phyloP scores from a whole-genome alignment of 306 rosid genomes.

The Cucumis hystrix region DNA sequence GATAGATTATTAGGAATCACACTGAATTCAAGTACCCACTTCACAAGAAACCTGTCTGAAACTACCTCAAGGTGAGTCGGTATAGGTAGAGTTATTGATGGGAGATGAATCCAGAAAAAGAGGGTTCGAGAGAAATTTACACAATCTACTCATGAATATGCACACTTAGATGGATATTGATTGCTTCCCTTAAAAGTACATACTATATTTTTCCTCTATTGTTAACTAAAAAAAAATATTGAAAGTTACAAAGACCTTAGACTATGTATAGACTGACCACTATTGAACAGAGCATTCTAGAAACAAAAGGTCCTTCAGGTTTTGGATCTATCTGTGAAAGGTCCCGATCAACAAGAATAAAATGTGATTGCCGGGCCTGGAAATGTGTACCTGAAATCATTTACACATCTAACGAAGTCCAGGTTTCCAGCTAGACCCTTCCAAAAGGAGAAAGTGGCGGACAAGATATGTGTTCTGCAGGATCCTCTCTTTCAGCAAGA shows the following conservation, averaged over 20 bases:
- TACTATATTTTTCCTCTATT: slow-evolving; percentile 19
- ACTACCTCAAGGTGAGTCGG: background rate
- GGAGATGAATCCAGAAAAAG: background rate
- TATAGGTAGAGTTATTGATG: background rate
- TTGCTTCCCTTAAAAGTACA: slow-evolving; percentile 13
- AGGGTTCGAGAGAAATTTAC: background rate
- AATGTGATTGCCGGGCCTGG: slow-evolving; percentile 1
- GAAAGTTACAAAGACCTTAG: background rate
- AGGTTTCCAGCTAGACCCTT: slow-evolving; percentile 22
- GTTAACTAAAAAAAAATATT: background rate
- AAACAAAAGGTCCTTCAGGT: slow-evolving; percentile 1
- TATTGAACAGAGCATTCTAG: background rate
- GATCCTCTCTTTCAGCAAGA: slow-evolving; percentile 18
- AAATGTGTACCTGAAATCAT: slow-evolving; percentile 5
- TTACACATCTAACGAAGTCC: background rate
- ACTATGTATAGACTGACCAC: background rate
- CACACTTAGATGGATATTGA: slow-evolving; percentile 28
- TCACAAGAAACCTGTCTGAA: background rate
- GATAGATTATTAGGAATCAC: background rate
- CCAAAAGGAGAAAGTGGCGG: slow-evolving; percentile 49
- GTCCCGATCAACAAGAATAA: background rate
- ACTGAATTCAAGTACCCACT: background rate
- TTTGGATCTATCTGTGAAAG: background rate
- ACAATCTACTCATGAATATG: slow-evolving; percentile 25
- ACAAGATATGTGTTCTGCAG: slow-evolving; percentile 23